Conservation (phyloP, 208 protist genomes). For the Wallacemonas sp. region DNA sequence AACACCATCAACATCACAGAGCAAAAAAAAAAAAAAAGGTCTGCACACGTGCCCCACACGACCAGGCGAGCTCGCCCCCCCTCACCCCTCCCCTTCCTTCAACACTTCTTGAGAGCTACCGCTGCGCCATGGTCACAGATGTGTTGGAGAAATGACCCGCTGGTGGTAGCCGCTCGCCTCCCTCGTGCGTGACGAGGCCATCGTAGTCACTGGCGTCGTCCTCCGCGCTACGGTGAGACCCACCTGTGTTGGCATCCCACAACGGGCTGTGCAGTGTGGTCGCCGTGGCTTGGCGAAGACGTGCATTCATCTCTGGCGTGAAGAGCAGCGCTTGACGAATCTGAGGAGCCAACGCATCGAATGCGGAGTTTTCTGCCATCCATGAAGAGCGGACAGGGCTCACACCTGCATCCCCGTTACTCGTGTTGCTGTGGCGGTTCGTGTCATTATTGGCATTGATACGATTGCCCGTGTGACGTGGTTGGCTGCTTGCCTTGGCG, state of each 20-base stretch:
- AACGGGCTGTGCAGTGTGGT: conserved; percentile 18
- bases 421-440: not conserved
- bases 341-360: conserved; percentile 30
- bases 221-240: too few relatives aligned
- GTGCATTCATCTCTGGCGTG: conserved; percentile 29
- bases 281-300: conserved; percentile 30
- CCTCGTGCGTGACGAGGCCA: not conserved
- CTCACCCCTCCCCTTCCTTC: too few relatives aligned
- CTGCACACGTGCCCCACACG: too few relatives aligned
- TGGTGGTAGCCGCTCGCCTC: not conserved
- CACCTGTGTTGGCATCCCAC: too few relatives aligned
- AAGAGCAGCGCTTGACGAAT: conserved; percentile 51
- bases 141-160: conserved; percentile 7
- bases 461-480: too few relatives aligned
- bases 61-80: too few relatives aligned
- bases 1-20: not conserved
- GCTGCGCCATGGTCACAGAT: not conserved
- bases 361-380: conserved; percentile 32
- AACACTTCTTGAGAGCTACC: too few relatives aligned
- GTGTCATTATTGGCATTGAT: too few relatives aligned
- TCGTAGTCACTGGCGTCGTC: too few relatives aligned
- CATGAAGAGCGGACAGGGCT: too few relatives aligned
- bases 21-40: not conserved
- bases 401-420: not conserved
- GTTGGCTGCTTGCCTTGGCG: too few relatives aligned